Evolutionary conservation across 139 green algal species (phyloP), one percentile per base, ranked within the genome.

Genomic region (Coelastrella sp.): DNA sequence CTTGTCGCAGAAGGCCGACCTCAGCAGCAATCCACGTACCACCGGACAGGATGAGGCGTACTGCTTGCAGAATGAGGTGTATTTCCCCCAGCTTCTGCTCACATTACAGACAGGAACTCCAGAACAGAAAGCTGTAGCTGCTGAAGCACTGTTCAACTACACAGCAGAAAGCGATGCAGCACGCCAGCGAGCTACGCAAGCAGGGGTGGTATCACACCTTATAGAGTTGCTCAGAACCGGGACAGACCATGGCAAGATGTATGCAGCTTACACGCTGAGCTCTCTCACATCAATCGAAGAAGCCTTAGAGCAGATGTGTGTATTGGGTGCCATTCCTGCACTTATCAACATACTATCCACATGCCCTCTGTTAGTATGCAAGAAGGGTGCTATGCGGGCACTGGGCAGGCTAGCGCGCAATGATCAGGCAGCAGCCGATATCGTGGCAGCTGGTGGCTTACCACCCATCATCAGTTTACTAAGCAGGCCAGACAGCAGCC

Each of bases 261-360:
- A 94, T 84, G 94, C 94, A 58, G 92, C 92, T 58, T 95, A 95
- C 81, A 94, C 94, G 3, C 92, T 96, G 32, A 93, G 90, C 83
- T 90, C 83, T 23, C 78, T 96, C 65, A 94, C 93, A 11, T 92
- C 88, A 19, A 86, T 92, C 5, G 85, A 91, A 10, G 66, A 76
- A 10, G 80, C 82, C 11, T 82, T 93, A 64, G 82, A 60, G 22
- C 71, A 93, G 47, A 94, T 95, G 83, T 54, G 79, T 14, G 56
- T 85, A n/a, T 57, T 74, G 11, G 90, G 89, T 0, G 92, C 90
- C 8, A 90, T 95, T 59, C 64, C 79, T 47, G 91, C 92, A n/a
- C 90, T 94, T n/a, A 79, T 96, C 5, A n/a, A n/a, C 14, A 82
- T 95, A 20, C 91, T 96, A 10, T 85, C 56, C 4, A 73, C 60